Evolutionary conservation across 345 rosid genomes (phyloP).

Genomic region (Microcos paniculata): DNA sequence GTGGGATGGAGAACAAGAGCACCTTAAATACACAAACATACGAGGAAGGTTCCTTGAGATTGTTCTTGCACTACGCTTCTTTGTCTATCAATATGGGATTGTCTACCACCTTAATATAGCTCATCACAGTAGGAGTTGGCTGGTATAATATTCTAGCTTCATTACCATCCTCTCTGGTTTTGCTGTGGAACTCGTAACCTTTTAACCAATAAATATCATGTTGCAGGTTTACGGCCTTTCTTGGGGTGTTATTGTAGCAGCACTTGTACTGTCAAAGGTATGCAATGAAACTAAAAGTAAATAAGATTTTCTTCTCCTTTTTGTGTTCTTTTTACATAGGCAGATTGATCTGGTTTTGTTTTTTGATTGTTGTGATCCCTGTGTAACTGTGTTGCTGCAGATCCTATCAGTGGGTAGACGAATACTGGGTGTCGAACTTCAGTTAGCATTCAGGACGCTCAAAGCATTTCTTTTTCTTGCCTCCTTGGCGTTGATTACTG

Average conservation of each 20-base stretch:
- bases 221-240: constrained; percentile 86
- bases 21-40: constrained; percentile 54
- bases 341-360: neutral
- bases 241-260: constrained; percentile 65
- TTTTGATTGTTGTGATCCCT: neutral
- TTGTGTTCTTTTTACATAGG: neutral
- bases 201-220: constrained; percentile 14
- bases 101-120: constrained; percentile 17
- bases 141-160: constrained; percentile 21
- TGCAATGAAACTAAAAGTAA: constrained; percentile 3
- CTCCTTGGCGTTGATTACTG: constrained; percentile 72
- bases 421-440: constrained; percentile 66
- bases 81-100: constrained; percentile 18
- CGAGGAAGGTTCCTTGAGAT: constrained; percentile 67
- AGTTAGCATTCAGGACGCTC: constrained; percentile 83
- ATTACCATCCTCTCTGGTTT: neutral
- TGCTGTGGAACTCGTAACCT: neutral
- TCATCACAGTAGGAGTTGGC: constrained; percentile 3
- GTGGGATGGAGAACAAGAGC: constrained; percentile 90
- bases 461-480: constrained; percentile 90
- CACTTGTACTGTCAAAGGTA: constrained; percentile 86
- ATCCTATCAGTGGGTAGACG: constrained; percentile 77
- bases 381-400: constrained; percentile 36
- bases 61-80: constrained; percentile 17
- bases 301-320: neutral